Percentiles rank a stretch among this genome's conserved stretches.
Conservation (phyloP, 1,284 basidiomycete genomes). For the Tilletiaria anomala region DNA sequence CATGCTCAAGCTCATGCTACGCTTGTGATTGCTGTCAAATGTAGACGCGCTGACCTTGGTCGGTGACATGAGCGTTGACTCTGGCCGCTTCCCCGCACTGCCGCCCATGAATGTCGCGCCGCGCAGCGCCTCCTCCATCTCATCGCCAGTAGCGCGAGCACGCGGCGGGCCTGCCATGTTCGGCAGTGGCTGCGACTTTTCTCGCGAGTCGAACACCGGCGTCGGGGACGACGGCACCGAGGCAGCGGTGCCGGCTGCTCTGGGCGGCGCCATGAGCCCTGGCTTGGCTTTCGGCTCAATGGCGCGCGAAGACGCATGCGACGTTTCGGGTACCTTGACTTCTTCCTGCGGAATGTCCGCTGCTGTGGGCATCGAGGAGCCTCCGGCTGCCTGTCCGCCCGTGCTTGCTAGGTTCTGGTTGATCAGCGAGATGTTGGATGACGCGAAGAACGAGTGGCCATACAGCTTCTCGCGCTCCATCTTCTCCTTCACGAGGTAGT, state of each 20-base stretch:
- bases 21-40: constrained; percentile 16
- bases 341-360: constrained; percentile 37
- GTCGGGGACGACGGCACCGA: constrained; percentile 16
- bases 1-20: constrained; percentile 17
- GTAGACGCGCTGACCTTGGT: too few relatives aligned
- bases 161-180: constrained; percentile 34
- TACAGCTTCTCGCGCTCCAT: constrained; percentile 83
- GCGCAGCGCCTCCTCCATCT: constrained; percentile 26
- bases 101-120: constrained; percentile 3
- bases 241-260: constrained; percentile 5
- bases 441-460: constrained; percentile 83
- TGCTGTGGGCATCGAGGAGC: constrained; percentile 24
- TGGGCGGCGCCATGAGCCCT: too few relatives aligned
- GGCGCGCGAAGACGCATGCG: constrained; percentile 25
- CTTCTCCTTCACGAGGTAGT: constrained; percentile 88
- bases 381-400: background rate
- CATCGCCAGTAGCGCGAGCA: constrained; percentile 29
- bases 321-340: constrained; percentile 29
- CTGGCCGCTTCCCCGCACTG: too few relatives aligned
- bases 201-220: constrained; percentile 37
- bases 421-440: constrained; percentile 55
- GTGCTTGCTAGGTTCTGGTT: background rate
- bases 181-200: constrained; percentile 30
- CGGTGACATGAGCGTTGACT: too few relatives aligned
- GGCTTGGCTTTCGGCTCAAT: constrained; percentile 14